Conservation (phyloP, 352 stramenopile species). For the Globisporangium irregulare region DNA sequence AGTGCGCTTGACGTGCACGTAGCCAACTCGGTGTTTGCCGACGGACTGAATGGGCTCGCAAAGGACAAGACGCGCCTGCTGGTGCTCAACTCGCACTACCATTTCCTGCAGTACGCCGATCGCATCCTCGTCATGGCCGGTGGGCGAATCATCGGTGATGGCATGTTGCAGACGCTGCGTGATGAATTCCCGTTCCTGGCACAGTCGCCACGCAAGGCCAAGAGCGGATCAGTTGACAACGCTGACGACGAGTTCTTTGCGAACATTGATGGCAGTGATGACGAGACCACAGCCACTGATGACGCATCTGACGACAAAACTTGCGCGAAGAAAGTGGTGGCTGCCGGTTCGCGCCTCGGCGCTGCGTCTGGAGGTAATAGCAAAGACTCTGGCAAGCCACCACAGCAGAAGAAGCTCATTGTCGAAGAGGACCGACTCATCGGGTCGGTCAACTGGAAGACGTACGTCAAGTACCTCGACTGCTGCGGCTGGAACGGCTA, state of each 20-base stretch:
- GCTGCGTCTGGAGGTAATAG: not conserved
- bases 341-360: not conserved
- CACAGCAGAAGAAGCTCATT: slow-evolving; percentile 32
- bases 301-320: not conserved
- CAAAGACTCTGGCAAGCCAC: slow-evolving; percentile 6
- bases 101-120: slow-evolving; percentile 38
- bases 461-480: slow-evolving; percentile 50
- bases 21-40: slow-evolving; percentile 33
- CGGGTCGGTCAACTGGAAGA: slow-evolving; percentile 34
- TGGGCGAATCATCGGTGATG: slow-evolving; percentile 33
- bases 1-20: slow-evolving; percentile 59
- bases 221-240: not conserved
- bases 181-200: slow-evolving; percentile 28
- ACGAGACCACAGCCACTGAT: not conserved
- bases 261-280: slow-evolving; percentile 1
- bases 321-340: not conserved
- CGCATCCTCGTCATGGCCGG: slow-evolving; percentile 35
- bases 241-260: not conserved
- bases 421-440: slow-evolving; percentile 38
- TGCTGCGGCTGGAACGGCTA: slow-evolving; percentile 46
- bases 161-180: slow-evolving; percentile 23
- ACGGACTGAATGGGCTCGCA: slow-evolving; percentile 32
- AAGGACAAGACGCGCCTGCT: slow-evolving; percentile 32
- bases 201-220: slow-evolving; percentile 12
- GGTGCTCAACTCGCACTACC: slow-evolving; percentile 44